Conservation (phyloP, 2,329 filamentous ascomycete genomes). For the Trichoderma oligosporum region DNA sequence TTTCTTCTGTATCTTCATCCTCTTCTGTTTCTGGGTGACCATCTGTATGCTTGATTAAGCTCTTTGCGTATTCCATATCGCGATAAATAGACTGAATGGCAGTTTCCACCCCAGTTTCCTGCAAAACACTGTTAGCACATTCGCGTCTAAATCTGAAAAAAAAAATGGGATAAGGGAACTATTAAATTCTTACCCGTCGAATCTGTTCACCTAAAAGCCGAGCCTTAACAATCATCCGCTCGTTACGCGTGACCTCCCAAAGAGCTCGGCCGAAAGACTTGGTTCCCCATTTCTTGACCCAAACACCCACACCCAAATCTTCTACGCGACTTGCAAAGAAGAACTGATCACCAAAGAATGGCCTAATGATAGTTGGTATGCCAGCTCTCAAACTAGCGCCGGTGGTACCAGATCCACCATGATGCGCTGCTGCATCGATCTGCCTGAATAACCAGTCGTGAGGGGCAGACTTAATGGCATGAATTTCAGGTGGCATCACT, state of each 20-base stretch:
- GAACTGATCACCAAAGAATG: constrained; percentile 97
- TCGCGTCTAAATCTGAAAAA: not conserved
- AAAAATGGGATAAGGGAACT: not conserved
- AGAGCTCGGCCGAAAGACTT: constrained; percentile 78
- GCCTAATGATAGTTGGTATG: constrained; percentile 88
- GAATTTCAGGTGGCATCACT: constrained; percentile 73
- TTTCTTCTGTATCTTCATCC: constrained; percentile 65
- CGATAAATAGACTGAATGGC: constrained; percentile 93
- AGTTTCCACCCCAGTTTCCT: constrained; percentile 87
- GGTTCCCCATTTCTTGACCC: constrained; percentile 85
- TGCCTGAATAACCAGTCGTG: constrained; percentile 96
- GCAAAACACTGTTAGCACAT: constrained; percentile 28
- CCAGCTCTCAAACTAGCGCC: constrained; percentile 88
- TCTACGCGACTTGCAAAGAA: constrained; percentile 91
- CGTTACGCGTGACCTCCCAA: constrained; percentile 86
- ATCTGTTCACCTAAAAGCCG: constrained; percentile 80
- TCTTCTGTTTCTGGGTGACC: constrained; percentile 40
- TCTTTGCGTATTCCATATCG: constrained; percentile 87
- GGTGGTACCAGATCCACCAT: constrained; percentile 91
- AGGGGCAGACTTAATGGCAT: constrained; percentile 83
- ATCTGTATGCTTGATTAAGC: constrained; percentile 66
- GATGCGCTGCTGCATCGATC: constrained; percentile 90
- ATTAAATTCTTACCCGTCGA: constrained; percentile 67
- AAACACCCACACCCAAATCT: constrained; percentile 87
- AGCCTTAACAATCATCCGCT: constrained; percentile 88